Conservation (phyloP, 2,329 filamentous ascomycete genomes). For the Colletotrichum truncatum region DNA sequence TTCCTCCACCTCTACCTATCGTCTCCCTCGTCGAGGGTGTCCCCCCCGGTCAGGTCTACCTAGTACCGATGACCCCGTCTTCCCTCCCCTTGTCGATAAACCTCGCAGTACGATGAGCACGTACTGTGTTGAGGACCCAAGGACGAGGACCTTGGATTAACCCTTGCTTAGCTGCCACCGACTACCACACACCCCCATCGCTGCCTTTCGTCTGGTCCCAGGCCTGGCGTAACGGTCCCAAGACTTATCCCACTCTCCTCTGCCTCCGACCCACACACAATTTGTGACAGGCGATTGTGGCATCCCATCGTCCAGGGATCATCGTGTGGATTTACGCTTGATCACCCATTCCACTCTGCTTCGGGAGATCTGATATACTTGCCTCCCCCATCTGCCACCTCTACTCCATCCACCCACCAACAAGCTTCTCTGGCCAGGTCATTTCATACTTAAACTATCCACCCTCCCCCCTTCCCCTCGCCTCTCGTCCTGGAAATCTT, state of each 20-base stretch:
- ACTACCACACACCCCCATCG: conserved; percentile 31
- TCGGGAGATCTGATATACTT: conserved; percentile 39
- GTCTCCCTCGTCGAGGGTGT: conserved; percentile 10
- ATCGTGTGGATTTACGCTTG: conserved; percentile 59
- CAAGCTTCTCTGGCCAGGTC: conserved; percentile 48
- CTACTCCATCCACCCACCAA: conserved; percentile 44
- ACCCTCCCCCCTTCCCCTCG: conserved; percentile 39
- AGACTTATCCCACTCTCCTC: conserved; percentile 26
- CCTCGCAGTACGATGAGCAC: conserved; percentile 36
- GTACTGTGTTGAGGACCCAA: conserved; percentile 11
- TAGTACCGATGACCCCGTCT: conserved; percentile 21
- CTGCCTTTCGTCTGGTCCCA: conserved; percentile 30
- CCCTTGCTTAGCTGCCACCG: conserved; percentile 31
- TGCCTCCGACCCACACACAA: conserved; percentile 57
- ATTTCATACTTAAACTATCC: conserved; percentile 56
- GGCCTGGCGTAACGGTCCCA: conserved; percentile 35
- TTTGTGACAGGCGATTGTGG: conserved; percentile 63
- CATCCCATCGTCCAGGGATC: conserved; percentile 52
- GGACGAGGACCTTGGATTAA: conserved; percentile 25
- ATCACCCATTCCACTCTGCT: conserved; percentile 53
- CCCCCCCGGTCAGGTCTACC: conserved; percentile 20
- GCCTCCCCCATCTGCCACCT: conserved; percentile 32
- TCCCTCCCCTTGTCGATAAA: conserved; percentile 15
- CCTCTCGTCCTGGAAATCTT: conserved; percentile 32
- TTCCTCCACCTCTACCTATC: conserved; percentile 3